Percentiles rank a stretch among this genome's conserved stretches.
Conservation (phyloP, 2,329 filamentous ascomycete species). For the Calcarisporium arbuscula region DNA sequence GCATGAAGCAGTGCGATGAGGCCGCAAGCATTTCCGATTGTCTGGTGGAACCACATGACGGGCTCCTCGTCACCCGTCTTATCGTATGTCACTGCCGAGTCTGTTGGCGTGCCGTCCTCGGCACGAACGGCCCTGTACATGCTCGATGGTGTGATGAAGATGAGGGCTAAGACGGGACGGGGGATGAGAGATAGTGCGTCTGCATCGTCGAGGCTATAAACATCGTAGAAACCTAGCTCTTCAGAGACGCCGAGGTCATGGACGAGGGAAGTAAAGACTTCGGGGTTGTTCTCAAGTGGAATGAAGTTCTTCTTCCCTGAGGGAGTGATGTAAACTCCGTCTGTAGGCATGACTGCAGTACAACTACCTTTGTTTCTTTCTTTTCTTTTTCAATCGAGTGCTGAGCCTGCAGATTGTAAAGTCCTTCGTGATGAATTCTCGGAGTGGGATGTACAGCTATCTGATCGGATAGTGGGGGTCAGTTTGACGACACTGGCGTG, state of each 20-base stretch:
- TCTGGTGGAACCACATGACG: conserved; percentile 80
- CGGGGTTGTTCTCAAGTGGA: conserved; percentile 58
- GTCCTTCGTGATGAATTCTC: no score
- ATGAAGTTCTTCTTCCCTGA: conserved; percentile 29
- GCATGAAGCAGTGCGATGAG: conserved; percentile 72
- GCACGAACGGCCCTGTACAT: conserved; percentile 40
- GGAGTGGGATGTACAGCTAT: no score
- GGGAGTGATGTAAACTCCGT: conserved; percentile 22
- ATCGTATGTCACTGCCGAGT: conserved; percentile 22
- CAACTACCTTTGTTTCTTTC: no score
- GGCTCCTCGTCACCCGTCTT: conserved; percentile 44
- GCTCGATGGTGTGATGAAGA: conserved; percentile 67
- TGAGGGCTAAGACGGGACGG: conserved; percentile 67
- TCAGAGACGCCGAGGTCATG: conserved; percentile 65
- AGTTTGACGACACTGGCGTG: no score
- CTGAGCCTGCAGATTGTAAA: no score
- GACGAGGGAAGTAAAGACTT: conserved; percentile 68
- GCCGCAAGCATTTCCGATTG: conserved; percentile 76
- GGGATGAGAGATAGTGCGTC: conserved; percentile 66
- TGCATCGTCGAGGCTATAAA: conserved; percentile 73
- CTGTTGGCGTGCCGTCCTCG: conserved; percentile 17
- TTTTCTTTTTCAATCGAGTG: no score
- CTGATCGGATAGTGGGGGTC: no score
- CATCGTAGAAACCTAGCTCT: conserved; percentile 69
- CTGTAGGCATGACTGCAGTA: conserved; percentile 24